phyloP scores from a whole-genome alignment of 2,329 filamentous ascomycete genomes.

The Hypoxylon sp. region DNA sequence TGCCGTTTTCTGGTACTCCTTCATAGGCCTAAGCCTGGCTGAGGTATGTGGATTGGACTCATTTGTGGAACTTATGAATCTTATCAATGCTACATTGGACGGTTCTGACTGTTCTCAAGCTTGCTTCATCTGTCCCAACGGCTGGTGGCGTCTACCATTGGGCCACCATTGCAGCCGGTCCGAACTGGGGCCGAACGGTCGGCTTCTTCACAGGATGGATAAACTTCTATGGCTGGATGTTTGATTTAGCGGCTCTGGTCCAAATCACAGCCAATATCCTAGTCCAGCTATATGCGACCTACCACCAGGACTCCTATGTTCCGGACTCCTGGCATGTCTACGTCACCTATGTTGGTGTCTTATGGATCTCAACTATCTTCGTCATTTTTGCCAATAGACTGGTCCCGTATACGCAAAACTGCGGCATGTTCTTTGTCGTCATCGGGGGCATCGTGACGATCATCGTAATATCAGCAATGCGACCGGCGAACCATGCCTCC shows the following conservation, averaged over 20 bases:
- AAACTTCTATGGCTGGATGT: conserved; percentile 72
- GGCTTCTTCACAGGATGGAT: conserved; percentile 63
- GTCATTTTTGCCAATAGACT: conserved; percentile 69
- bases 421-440: conserved; percentile 68
- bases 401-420: conserved; percentile 64
- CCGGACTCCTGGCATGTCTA: conserved; percentile 70
- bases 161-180: conserved; percentile 69
- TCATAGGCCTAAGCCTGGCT: conserved; percentile 57
- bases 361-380: conserved; percentile 64
- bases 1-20: conserved; percentile 58
- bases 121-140: conserved; percentile 72
- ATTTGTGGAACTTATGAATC: background rate
- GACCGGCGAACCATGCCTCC: conserved; percentile 61
- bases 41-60: conserved; percentile 52
- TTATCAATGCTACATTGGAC: background rate
- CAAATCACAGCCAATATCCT: conserved; percentile 70
- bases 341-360: conserved; percentile 66
- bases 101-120: conserved; percentile 51
- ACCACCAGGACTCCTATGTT: conserved; percentile 64
- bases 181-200: conserved; percentile 64
- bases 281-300: conserved; percentile 71
- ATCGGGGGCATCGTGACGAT: conserved; percentile 66
- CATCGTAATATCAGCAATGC: conserved; percentile 65
- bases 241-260: conserved; percentile 70
- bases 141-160: conserved; percentile 72